phyloP scores from a whole-genome alignment of 345 rosid genomes.

The Geranium brycei region DNA sequence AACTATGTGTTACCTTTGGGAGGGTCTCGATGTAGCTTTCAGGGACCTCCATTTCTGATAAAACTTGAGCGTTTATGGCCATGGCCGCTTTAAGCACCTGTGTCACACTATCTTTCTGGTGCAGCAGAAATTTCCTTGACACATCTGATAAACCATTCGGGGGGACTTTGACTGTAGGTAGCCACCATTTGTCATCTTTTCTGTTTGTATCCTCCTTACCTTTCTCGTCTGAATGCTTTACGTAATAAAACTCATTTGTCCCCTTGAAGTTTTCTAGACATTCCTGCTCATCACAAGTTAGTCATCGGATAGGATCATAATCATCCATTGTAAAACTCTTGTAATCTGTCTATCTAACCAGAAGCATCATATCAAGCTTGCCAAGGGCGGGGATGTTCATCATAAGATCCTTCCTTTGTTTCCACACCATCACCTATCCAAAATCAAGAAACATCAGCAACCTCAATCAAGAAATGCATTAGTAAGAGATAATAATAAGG shows the following conservation, averaged over 20 bases:
- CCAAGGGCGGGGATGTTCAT: slow-evolving; percentile 88
- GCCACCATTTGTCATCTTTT: slow-evolving; percentile 86
- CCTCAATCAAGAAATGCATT: neutral
- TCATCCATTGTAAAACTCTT: too few species aligned
- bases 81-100: slow-evolving; percentile 92
- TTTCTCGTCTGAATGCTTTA: slow-evolving; percentile 52
- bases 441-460: neutral
- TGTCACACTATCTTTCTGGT: slow-evolving; percentile 73
- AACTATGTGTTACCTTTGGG: slow-evolving; percentile 34
- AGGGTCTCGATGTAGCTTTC: slow-evolving; percentile 77
- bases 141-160: slow-evolving; percentile 57
- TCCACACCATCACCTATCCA: slow-evolving; percentile 64
- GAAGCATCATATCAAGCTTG: slow-evolving; percentile 88
- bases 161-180: slow-evolving; percentile 69
- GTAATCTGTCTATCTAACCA: slow-evolving; percentile 32
- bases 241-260: slow-evolving; percentile 52
- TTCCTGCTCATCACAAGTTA: slow-evolving; percentile 29
- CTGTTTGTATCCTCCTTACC: slow-evolving; percentile 34
- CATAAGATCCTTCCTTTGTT: slow-evolving; percentile 72
- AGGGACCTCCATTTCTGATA: slow-evolving; percentile 80
- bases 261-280: slow-evolving; percentile 73
- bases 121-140: slow-evolving; percentile 55
- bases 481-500: neutral
- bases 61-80: slow-evolving; percentile 85
- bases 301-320: neutral